These are phyloP conservation scores for Penicillium malachiteum DNA, from an alignment of 495 filamentous ascomycete species.

Conservation along the genomic window DNA sequence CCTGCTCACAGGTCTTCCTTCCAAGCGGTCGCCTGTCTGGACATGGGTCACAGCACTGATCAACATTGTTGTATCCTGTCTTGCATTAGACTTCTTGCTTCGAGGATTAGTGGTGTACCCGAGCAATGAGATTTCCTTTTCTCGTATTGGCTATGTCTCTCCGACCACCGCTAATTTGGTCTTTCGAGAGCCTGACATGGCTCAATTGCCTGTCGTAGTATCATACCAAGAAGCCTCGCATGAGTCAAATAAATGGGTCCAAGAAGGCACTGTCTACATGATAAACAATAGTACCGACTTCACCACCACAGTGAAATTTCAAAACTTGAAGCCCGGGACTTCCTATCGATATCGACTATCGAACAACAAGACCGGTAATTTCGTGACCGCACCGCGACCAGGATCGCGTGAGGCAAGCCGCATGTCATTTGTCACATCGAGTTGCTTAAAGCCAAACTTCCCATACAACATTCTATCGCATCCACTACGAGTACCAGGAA, in stretches of 20 bases:
- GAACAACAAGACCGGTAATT: conserved; percentile 76
- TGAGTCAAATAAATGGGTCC: conserved; percentile 54
- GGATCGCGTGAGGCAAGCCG: conserved; percentile 60
- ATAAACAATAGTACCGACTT: conserved; percentile 79
- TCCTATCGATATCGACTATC: conserved; percentile 80
- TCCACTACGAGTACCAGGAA: conserved; percentile 75
- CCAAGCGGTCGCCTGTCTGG: conserved; percentile 55
- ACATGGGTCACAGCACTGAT: conserved; percentile 63
- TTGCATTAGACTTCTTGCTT: conserved; percentile 73
- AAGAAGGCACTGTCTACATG: conserved; percentile 59
- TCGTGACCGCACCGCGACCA: conserved; percentile 66
- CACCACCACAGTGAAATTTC: conserved; percentile 62
- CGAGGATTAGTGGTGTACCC: conserved; percentile 65
- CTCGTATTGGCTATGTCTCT: conserved; percentile 82
- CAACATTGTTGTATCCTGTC: conserved; percentile 63
- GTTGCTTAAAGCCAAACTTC: conserved; percentile 86
- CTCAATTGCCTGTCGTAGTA: conserved; percentile 72
- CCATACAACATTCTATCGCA: conserved; percentile 83
- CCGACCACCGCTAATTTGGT: conserved; percentile 76
- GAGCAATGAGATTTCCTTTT: conserved; percentile 75
- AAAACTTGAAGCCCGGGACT: conserved; percentile 56
- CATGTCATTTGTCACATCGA: conserved; percentile 87
- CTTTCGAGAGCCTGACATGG: conserved; percentile 74
- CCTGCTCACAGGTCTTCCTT: conserved; percentile 73
- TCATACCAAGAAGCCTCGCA: conserved; percentile 50